Conservation (phyloP, 164 flowering plant genomes). For the Liquidambar formosana region DNA sequence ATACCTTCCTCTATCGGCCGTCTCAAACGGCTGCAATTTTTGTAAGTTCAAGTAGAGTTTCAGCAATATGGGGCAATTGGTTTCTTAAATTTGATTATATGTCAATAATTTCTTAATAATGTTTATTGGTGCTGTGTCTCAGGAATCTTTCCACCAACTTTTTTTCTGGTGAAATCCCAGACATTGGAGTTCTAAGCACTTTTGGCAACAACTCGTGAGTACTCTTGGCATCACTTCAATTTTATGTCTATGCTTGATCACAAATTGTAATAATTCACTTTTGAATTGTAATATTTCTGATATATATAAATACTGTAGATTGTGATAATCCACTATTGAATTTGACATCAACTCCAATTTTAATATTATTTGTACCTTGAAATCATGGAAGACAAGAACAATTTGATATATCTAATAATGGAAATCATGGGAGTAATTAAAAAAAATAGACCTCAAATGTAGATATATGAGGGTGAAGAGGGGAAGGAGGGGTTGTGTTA, state of each 20-base stretch:
- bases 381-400: no score
- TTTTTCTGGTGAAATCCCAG: conserved; percentile 91
- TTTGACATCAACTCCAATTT: no score
- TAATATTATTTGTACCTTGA: no score
- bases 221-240: background rate
- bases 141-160: conserved; percentile 93
- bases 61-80: no score
- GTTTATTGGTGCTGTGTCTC: conserved; percentile 13
- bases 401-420: background rate
- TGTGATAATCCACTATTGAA: no score
- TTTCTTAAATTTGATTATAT: background rate
- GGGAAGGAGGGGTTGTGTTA: no score
- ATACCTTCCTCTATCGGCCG: conserved; percentile 84
- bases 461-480: no score
- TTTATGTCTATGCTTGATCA: no score
- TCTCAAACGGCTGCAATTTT: conserved; percentile 50
- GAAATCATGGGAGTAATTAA: background rate
- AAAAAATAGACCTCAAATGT: no score
- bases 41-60: conserved; percentile 52
- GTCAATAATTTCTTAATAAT: background rate
- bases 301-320: no score
- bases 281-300: no score
- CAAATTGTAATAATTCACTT: no score
- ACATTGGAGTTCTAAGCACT: conserved; percentile 66
- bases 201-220: conserved; percentile 81